Percentiles rank a stretch among this genome's conserved stretches.
These are phyloP conservation scores for Paratinospora sagittata DNA, from an alignment of 164 flowering plant genomes.

Conservation along the genomic window DNA sequence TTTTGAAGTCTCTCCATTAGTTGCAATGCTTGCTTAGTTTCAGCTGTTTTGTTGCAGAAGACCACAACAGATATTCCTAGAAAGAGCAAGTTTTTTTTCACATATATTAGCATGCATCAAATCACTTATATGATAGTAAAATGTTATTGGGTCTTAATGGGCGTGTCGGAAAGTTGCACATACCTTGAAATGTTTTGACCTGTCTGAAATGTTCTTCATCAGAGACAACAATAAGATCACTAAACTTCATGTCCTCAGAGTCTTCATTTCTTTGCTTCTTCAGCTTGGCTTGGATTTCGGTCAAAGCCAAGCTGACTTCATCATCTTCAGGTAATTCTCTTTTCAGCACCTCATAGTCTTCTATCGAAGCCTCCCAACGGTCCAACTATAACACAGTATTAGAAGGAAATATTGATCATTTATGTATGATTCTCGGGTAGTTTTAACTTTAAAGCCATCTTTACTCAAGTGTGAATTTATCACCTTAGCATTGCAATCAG, in stretches of 20 bases:
- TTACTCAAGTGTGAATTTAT: not conserved
- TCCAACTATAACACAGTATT: slow-evolving; percentile 42
- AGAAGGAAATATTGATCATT: not conserved
- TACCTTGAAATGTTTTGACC: slow-evolving; percentile 52
- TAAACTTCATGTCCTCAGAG: slow-evolving; percentile 31
- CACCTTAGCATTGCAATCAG: slow-evolving; percentile 76
- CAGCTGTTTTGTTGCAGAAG: slow-evolving; percentile 40
- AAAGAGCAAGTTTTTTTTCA: not conserved
- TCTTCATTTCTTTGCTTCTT: slow-evolving; percentile 41
- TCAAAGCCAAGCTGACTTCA: slow-evolving; percentile 48
- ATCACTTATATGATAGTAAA: not conserved
- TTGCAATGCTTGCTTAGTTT: slow-evolving; percentile 30
- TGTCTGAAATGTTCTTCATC: slow-evolving; percentile 53
- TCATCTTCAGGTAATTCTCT: slow-evolving; percentile 61
- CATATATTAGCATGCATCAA: not conserved
- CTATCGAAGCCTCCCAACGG: slow-evolving; percentile 71
- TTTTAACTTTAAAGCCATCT: not conserved
- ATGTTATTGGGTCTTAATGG: not conserved
- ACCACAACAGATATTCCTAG: slow-evolving; percentile 62
- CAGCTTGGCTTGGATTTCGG: slow-evolving; percentile 46
- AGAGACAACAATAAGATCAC: slow-evolving; percentile 30
- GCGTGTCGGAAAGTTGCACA: slow-evolving; percentile 2
- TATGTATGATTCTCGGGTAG: not conserved
- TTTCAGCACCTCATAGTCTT: slow-evolving; percentile 62
- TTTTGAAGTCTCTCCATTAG: slow-evolving; percentile 43